phyloP scores from a whole-genome alignment of 2,329 filamentous ascomycete species.

The Alternaria tenuissima region DNA sequence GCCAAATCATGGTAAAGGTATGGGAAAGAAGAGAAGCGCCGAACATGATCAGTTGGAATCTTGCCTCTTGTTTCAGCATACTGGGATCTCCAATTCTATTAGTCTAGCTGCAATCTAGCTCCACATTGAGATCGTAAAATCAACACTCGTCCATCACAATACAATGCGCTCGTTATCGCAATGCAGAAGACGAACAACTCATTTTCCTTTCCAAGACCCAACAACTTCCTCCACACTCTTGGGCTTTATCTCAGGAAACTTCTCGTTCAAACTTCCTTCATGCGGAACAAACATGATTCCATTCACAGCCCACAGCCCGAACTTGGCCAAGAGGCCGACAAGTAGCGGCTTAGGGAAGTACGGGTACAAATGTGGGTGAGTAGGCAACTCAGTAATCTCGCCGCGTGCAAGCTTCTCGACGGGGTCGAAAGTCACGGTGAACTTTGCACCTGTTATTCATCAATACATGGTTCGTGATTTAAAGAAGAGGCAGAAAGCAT shows the following conservation, averaged over 20 bases:
- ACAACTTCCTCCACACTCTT: background rate
- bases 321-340: conserved; percentile 17
- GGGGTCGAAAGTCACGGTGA: background rate
- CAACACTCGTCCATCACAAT: background rate
- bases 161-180: background rate
- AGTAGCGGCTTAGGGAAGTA: conserved; percentile 28
- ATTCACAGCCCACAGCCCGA: conserved; percentile 21
- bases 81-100: background rate
- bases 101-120: background rate
- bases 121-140: background rate
- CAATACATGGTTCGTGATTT: background rate
- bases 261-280: conserved; percentile 24
- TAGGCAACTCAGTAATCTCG: background rate
- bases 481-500: background rate
- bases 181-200: background rate
- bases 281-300: conserved; percentile 13
- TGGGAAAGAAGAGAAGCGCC: background rate
- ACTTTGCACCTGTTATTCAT: background rate
- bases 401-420: background rate
- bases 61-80: background rate
- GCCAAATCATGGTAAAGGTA: too few species aligned
- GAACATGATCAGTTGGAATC: background rate
- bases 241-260: conserved; percentile 10
- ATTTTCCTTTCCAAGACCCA: background rate
- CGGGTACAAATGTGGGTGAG: conserved; percentile 33